A percentile compares a stretch with the other conserved stretches of the same genome.
phyloP scores from a whole-genome alignment of 805 yeast genomes.

The Barnettozyma pratensis region DNA sequence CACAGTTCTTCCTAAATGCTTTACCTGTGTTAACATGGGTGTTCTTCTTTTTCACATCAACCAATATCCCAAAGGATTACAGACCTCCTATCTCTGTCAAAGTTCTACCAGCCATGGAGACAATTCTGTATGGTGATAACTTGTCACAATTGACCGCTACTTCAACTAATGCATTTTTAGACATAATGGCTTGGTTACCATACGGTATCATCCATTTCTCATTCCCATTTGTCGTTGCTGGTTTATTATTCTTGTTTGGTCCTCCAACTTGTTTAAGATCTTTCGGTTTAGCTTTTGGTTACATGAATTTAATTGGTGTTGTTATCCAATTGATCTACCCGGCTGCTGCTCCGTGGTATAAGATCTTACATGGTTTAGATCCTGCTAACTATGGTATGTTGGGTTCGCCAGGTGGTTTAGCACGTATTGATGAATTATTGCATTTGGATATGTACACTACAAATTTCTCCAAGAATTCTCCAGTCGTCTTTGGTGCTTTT shows the following conservation, averaged over 20 bases:
- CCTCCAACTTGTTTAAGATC: constrained; percentile 84
- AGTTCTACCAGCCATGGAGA: constrained; percentile 85
- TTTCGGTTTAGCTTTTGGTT: constrained; percentile 91
- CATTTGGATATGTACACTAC: constrained; percentile 82
- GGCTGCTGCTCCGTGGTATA: constrained; percentile 98
- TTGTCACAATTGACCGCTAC: constrained; percentile 79
- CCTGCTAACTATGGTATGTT: constrained; percentile 89
- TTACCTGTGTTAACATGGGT: constrained; percentile 85
- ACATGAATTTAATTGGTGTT: constrained; percentile 87
- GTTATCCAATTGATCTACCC: constrained; percentile 78
- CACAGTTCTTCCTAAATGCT: constrained; percentile 80
- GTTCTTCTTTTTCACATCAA: constrained; percentile 71
- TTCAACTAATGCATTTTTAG: constrained; percentile 57
- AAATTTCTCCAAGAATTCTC: constrained; percentile 72
- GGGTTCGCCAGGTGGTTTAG: constrained; percentile 95
- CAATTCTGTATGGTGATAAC: constrained; percentile 88
- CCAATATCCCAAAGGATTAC: constrained; percentile 65
- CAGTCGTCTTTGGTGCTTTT: constrained; percentile 89
- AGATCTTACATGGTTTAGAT: constrained; percentile 72
- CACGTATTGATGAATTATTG: constrained; percentile 72
- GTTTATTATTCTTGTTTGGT: constrained; percentile 73
- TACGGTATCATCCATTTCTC: constrained; percentile 88
- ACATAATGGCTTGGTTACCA: constrained; percentile 91
- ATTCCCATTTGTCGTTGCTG: constrained; percentile 86
- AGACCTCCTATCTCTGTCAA: constrained; percentile 89